phyloP scores from a whole-genome alignment of 345 rosid species.

The Cardiospermum halicacabum region DNA sequence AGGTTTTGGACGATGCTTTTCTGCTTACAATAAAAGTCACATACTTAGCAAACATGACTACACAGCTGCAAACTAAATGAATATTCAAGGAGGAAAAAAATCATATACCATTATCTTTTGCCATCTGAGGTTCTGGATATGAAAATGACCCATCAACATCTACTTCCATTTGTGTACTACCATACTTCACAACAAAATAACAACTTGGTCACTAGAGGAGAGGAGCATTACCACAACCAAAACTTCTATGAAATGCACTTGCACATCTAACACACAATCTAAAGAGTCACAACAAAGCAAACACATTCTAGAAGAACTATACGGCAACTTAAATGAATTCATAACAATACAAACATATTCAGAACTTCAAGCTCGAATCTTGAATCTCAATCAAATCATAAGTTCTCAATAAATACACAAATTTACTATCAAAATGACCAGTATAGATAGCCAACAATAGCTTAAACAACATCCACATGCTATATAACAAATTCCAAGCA shows the following conservation, averaged over 20 bases:
- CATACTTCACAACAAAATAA: constrained; percentile 42
- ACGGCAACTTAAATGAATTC: too few relatives aligned
- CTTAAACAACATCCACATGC: not conserved
- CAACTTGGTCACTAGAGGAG: too few relatives aligned
- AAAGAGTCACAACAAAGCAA: too few relatives aligned
- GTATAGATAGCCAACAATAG: not conserved
- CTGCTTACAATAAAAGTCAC: constrained; percentile 36
- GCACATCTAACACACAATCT: too few relatives aligned
- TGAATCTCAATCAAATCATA: not conserved
- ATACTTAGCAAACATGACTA: not conserved
- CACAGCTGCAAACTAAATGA: not conserved
- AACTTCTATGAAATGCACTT: too few relatives aligned
- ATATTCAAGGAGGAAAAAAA: not conserved
- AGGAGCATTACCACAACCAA: too few relatives aligned
- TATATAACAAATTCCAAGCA: too few relatives aligned
- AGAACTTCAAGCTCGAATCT: not conserved
- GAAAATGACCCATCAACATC: constrained; percentile 79
- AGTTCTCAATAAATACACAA: not conserved
- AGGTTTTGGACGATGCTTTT: constrained; percentile 76
- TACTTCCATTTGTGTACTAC: constrained; percentile 82
- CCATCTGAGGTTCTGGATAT: constrained; percentile 55
- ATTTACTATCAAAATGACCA: not conserved
- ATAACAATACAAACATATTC: not conserved
- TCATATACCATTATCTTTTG: constrained; percentile 46
- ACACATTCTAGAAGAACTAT: not conserved